Percentiles rank a stretch among this genome's conserved stretches.
Evolutionary conservation across 192 early-diverging fungal genomes (phyloP).

Genomic region (Podila verticillata): DNA sequence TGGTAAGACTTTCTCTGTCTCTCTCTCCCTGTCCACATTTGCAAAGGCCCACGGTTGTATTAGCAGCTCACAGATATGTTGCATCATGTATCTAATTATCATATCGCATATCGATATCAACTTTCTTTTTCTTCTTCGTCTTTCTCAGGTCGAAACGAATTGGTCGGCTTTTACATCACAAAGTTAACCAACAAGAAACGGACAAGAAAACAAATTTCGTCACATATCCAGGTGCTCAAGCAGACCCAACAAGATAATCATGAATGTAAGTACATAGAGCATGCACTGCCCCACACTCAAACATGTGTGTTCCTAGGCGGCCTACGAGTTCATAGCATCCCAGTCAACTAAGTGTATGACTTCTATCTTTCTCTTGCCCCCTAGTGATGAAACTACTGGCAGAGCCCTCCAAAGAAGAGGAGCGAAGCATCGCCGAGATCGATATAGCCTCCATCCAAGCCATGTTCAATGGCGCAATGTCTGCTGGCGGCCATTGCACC

Average conservation of each 20-base stretch:
- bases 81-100: no score
- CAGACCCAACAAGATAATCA: conserved; percentile 1
- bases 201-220: conserved; percentile 1
- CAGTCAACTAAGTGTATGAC: not conserved
- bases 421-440: not conserved
- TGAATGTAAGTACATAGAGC: not conserved
- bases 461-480: not conserved
- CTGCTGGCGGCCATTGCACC: not conserved
- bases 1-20: not conserved
- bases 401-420: not conserved
- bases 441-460: conserved; percentile 1
- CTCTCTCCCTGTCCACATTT: not conserved
- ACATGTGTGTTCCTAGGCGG: not conserved
- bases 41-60: not conserved
- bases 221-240: not conserved
- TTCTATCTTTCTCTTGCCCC: not conserved
- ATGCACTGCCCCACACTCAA: not conserved
- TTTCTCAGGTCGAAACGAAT: not conserved
- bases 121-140: not conserved
- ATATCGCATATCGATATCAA: not conserved
- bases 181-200: conserved; percentile 2
- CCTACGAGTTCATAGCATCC: not conserved
- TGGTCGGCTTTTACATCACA: conserved; percentile 1
- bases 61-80: no score
- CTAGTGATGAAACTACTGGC: not conserved